Evolutionary conservation across 2,329 filamentous ascomycete genomes (phyloP).

Genomic region (Stachybotrys echinatus): DNA sequence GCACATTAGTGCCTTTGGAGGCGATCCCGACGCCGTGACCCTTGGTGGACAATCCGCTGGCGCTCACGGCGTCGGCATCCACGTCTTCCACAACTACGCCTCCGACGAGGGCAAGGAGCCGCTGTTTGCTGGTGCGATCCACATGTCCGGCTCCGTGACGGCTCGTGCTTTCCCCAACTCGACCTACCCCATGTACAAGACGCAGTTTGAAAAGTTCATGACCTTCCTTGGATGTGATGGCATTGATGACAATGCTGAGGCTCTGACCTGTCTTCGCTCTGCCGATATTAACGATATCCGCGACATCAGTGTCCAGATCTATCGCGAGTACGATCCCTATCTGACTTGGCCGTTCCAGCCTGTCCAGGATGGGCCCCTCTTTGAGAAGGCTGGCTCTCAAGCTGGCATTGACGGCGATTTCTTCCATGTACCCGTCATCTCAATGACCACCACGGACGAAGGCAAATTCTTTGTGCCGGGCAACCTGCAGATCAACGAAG

Average conservation of each 20-base stretch:
- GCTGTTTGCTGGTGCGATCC: conserved; percentile 26
- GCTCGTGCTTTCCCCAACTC: conserved; percentile 29
- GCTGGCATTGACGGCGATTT: conserved; percentile 31
- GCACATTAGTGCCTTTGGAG: conserved; percentile 48
- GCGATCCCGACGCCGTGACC: conserved; percentile 45
- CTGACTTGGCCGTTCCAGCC: conserved; percentile 46
- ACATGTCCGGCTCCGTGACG: conserved; percentile 31
- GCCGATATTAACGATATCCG: conserved; percentile 24
- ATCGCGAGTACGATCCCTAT: conserved; percentile 28
- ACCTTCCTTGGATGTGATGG: conserved; percentile 20
- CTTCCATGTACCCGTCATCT: conserved; percentile 29
- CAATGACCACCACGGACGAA: conserved; percentile 29
- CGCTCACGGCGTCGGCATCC: conserved; percentile 29
- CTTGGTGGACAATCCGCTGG: conserved; percentile 52
- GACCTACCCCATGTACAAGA: conserved; percentile 24
- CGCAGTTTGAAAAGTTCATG: conserved; percentile 23
- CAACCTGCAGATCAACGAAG: conserved; percentile 25
- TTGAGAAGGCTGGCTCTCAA: conserved; percentile 40
- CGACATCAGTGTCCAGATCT: conserved; percentile 34
- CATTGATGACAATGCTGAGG: conserved; percentile 18
- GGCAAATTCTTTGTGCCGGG: conserved; percentile 26
- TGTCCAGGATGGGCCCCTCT: conserved; percentile 34
- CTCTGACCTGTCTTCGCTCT: conserved; percentile 31
- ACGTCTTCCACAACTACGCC: conserved; percentile 32
- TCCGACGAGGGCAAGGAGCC: conserved; percentile 18